phyloP scores from a whole-genome alignment of 2,329 filamentous ascomycete species.

The Colletotrichum tofieldiae region DNA sequence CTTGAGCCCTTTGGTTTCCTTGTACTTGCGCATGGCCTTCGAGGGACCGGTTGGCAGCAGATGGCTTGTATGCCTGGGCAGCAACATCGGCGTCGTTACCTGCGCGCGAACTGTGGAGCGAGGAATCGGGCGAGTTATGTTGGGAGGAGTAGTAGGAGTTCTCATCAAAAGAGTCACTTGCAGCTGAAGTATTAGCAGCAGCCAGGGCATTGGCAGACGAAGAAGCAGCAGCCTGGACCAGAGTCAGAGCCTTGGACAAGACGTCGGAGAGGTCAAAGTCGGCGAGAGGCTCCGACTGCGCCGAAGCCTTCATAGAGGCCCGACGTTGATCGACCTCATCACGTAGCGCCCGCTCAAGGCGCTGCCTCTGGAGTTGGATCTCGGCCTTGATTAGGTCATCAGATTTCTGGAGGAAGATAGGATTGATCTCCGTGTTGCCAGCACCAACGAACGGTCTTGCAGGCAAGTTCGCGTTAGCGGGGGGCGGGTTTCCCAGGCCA shows the following conservation, averaged over 20 bases:
- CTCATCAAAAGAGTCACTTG: conserved; percentile 89
- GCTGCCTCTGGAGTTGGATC: conserved; percentile 83
- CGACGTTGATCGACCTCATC: conserved; percentile 81
- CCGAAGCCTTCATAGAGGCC: conserved; percentile 58
- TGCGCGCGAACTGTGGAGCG: conserved; percentile 63
- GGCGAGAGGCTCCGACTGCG: conserved; percentile 67
- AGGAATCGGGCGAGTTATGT: conserved; percentile 80
- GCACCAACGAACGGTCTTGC: conserved; percentile 60
- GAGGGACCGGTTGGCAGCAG: conserved; percentile 38
- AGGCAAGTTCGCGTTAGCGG: conserved; percentile 53
- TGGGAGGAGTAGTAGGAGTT: conserved; percentile 97
- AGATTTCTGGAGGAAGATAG: conserved; percentile 88
- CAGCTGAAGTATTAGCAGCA: conserved; percentile 70
- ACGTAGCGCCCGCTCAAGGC: conserved; percentile 82
- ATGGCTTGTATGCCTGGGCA: conserved; percentile 42
- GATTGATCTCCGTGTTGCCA: conserved; percentile 80
- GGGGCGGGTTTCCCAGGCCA: conserved; percentile 45
- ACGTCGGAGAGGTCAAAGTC: conserved; percentile 83
- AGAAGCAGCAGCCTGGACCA: conserved; percentile 79
- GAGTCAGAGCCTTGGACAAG: conserved; percentile 77
- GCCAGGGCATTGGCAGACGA: conserved; percentile 68
- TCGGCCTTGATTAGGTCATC: conserved; percentile 88
- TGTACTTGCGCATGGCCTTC: conserved; percentile 18
- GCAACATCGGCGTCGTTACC: conserved; percentile 62
- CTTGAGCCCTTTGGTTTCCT: conserved; percentile 14